These are phyloP conservation scores for Apiospora kogelbergensis DNA, from an alignment of 2,329 filamentous ascomycete genomes.

Conservation along the genomic window DNA sequence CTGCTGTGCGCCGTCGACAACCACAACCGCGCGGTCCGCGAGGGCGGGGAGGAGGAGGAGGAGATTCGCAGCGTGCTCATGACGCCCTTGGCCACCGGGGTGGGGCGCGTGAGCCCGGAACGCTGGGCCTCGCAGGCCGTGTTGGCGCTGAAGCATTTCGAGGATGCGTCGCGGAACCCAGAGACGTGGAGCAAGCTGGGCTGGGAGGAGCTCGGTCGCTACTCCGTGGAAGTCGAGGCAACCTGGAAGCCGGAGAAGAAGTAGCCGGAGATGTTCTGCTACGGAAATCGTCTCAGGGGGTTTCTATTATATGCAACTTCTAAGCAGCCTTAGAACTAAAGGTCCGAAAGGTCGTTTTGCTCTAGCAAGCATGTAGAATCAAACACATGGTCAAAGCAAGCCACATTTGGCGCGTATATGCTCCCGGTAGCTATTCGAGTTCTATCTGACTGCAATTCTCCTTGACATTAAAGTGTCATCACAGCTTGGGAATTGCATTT, in stretches of 20 bases:
- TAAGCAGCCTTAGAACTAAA: too few relatives aligned
- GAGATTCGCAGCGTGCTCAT: conserved; percentile 46
- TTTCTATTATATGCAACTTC: too few relatives aligned
- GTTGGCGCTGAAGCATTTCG: conserved; percentile 51
- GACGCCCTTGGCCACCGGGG: conserved; percentile 52
- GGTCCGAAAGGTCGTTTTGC: too few relatives aligned
- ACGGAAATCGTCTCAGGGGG: background rate
- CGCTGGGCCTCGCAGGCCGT: conserved; percentile 51
- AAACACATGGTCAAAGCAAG: too few relatives aligned
- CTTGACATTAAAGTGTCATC: too few relatives aligned
- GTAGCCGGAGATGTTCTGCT: background rate
- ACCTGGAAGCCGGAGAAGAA: background rate
- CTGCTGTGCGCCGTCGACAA: conserved; percentile 48
- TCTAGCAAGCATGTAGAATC: too few relatives aligned
- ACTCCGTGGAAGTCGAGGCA: background rate
- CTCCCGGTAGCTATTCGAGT: too few relatives aligned
- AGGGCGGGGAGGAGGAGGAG: conserved; percentile 11
- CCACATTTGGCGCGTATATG: too few relatives aligned
- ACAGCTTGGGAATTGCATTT: too few relatives aligned
- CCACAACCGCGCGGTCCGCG: conserved; percentile 38
- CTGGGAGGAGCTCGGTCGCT: background rate
- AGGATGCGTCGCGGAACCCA: conserved; percentile 44
- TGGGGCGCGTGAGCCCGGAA: conserved; percentile 43
- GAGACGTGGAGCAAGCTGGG: conserved; percentile 35
- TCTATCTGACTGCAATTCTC: too few relatives aligned